Percentiles rank a stretch among this genome's conserved stretches.
Evolutionary conservation across 768 basidiomycete genomes (phyloP).

Genomic region (Suillus tomentosus): DNA sequence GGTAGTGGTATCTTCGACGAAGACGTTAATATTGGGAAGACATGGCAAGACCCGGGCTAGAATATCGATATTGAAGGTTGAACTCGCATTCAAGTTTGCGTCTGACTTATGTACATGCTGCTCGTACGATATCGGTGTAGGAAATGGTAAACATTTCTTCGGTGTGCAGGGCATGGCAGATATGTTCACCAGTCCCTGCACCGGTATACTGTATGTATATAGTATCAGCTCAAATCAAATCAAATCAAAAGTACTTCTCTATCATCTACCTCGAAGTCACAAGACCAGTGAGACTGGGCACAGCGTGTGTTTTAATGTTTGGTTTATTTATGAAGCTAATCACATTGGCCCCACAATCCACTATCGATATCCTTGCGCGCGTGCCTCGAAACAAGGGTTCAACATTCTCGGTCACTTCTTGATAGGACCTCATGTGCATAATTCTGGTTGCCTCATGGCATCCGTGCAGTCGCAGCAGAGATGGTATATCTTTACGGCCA

Average conservation of each 20-base stretch:
- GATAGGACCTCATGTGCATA: neutral
- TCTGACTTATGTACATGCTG: neutral
- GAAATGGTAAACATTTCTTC: neutral
- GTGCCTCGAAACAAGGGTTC: neutral
- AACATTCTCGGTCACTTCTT: neutral
- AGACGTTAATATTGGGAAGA: no score
- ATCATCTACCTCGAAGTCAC: neutral
- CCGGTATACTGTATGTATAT: no score
- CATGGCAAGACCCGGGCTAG: no score
- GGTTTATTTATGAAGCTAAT: neutral
- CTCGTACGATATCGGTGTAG: neutral
- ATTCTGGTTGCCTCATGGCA: neutral
- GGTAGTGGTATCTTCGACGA: no score
- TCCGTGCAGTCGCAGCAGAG: neutral
- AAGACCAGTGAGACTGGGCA: neutral
- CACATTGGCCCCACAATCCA: neutral
- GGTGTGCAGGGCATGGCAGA: neutral
- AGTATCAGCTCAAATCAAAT: neutral
- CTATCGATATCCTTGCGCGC: neutral
- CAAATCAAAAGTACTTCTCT: no score
- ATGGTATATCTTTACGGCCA: neutral
- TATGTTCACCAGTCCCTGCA: neutral
- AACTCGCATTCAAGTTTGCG: no score
- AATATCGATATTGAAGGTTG: no score
- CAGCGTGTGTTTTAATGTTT: neutral